Conservation (phyloP, 208 protist species). For the Wallacemonas collosoma region DNA sequence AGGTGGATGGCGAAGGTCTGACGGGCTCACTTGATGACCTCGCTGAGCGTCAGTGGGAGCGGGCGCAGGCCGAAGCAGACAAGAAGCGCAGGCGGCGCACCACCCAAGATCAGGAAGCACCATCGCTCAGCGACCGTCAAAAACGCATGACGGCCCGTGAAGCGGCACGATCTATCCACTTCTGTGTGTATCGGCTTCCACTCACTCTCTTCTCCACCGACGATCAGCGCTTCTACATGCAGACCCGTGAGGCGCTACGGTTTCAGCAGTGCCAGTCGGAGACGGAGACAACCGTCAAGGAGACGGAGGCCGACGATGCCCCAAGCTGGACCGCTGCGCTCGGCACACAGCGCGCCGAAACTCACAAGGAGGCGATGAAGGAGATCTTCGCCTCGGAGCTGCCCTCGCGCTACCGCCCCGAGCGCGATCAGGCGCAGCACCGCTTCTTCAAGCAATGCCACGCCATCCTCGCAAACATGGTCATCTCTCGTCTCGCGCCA, state of each 20-base stretch:
- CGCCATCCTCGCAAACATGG: slow-evolving; percentile 52
- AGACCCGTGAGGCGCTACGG: slow-evolving; percentile 53
- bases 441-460: slow-evolving; percentile 60
- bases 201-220: slow-evolving; percentile 48
- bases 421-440: slow-evolving; percentile 33
- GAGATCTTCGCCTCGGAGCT: slow-evolving; percentile 33
- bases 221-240: slow-evolving; percentile 67
- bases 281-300: neutral
- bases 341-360: neutral
- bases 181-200: slow-evolving; percentile 71
- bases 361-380: slow-evolving; percentile 25
- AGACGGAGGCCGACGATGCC: neutral
- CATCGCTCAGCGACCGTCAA: slow-evolving; percentile 1
- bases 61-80: neutral
- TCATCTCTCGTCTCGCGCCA: slow-evolving; percentile 24
- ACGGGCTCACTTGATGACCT: slow-evolving; percentile 12
- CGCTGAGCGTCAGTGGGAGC: neutral
- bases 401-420: slow-evolving; percentile 24
- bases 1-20: slow-evolving; percentile 23
- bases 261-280: slow-evolving; percentile 36
- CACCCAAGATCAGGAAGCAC: neutral
- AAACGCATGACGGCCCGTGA: neutral
- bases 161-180: slow-evolving; percentile 44
- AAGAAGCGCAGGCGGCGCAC: neutral
- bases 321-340: neutral